Percentiles rank a stretch among this genome's conserved stretches.
Conservation (phyloP, 2,329 filamentous ascomycete species). For the Tolypocladium capitatum region DNA sequence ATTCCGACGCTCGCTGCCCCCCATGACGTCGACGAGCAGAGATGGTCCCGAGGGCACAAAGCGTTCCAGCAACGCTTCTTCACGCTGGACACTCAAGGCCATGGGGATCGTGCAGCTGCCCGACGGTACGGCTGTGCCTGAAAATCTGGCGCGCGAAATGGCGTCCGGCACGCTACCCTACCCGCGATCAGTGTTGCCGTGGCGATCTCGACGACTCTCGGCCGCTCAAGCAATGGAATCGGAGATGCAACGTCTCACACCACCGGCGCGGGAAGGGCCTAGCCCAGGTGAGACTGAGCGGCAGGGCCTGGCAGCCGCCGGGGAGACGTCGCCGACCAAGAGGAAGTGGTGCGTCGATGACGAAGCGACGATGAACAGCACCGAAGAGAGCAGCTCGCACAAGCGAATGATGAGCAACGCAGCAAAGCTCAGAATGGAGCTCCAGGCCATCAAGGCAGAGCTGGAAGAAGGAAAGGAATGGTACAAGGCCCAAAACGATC, state of each 20-base stretch:
- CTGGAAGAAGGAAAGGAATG: constrained; percentile 33
- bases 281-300: not conserved
- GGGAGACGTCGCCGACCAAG: constrained; percentile 12
- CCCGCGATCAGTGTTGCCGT: not conserved
- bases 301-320: constrained; percentile 1
- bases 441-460: constrained; percentile 27
- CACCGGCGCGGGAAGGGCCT: not conserved
- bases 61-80: constrained; percentile 24
- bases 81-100: constrained; percentile 33
- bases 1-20: constrained; percentile 27
- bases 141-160: constrained; percentile 34
- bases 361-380: constrained; percentile 4
- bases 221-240: not conserved
- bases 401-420: constrained; percentile 30
- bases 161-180: not conserved
- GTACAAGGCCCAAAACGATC: constrained; percentile 31
- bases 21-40: constrained; percentile 15
- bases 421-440: constrained; percentile 24
- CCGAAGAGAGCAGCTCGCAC: constrained; percentile 13
- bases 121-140: constrained; percentile 39
- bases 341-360: constrained; percentile 19
- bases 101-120: constrained; percentile 40
- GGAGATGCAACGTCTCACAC: constrained; percentile 3
- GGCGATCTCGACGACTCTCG: not conserved
- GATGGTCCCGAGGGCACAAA: constrained; percentile 12